Evolutionary conservation across 225 moss, liverwort and hornwort genomes (phyloP).

Genomic region (Sphagnum tenellum): DNA sequence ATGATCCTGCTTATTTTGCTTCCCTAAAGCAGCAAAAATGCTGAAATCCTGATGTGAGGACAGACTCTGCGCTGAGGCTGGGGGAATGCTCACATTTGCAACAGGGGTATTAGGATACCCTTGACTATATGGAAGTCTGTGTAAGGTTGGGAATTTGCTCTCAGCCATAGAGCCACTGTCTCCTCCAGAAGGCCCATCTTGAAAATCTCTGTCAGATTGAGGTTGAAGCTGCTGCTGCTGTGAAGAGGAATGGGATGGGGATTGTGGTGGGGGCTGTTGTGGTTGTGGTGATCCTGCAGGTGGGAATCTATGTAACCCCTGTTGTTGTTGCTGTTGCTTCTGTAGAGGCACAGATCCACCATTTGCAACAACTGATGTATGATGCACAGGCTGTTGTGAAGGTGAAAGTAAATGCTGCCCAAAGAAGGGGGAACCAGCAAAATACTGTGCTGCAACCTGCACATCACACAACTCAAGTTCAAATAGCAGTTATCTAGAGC

Average conservation of each 20-base stretch:
- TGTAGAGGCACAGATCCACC: conserved; percentile 21
- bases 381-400: conserved; percentile 46
- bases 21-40: conserved; percentile 40
- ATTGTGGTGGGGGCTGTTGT: conserved; percentile 31
- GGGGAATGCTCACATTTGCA: conserved; percentile 15
- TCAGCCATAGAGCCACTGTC: conserved; percentile 59
- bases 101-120: conserved; percentile 7
- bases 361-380: conserved; percentile 19
- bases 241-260: conserved; percentile 26
- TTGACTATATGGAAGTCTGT: conserved; percentile 26
- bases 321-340: conserved; percentile 30
- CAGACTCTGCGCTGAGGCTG: conserved; percentile 20
- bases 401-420: conserved; percentile 55
- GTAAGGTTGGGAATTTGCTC: conserved; percentile 43
- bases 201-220: conserved; percentile 38
- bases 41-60: conserved; percentile 49
- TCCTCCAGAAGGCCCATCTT: conserved; percentile 10
- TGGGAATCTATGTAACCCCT: conserved; percentile 33
- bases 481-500: too few relatives aligned
- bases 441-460: conserved; percentile 69
- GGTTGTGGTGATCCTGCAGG: conserved; percentile 27
- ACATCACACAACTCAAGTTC: not conserved
- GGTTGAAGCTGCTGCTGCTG: conserved; percentile 27
- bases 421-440: conserved; percentile 52
- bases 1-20: conserved; percentile 33